Evolutionary conservation across 495 filamentous ascomycete genomes (phyloP).

Genomic region (Tuber borchii): DNA sequence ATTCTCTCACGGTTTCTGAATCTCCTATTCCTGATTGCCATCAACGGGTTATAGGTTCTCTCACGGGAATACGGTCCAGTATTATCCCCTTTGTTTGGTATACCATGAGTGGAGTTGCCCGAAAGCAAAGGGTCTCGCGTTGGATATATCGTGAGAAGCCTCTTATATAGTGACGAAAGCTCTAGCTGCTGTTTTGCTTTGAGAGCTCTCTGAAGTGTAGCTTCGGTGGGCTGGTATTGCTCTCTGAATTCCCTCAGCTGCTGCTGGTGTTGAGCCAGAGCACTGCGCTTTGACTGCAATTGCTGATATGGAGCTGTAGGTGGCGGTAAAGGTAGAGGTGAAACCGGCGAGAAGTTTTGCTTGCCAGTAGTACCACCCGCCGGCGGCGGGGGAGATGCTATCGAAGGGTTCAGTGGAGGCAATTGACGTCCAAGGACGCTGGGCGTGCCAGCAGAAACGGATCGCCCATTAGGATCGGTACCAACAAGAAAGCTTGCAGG

Average conservation of each 20-base stretch:
- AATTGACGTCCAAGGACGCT: constrained; percentile 17
- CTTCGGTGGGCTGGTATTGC: constrained; percentile 37
- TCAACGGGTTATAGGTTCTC: constrained; percentile 37
- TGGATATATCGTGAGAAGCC: constrained; percentile 31
- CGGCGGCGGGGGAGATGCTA: constrained; percentile 21
- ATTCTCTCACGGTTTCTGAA: constrained; percentile 39
- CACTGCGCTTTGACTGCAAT: constrained; percentile 29
- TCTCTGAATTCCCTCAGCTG: constrained; percentile 34
- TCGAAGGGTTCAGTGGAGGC: constrained; percentile 32
- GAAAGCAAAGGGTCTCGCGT: constrained; percentile 12
- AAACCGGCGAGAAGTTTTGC: constrained; percentile 9
- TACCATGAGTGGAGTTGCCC: constrained; percentile 6
- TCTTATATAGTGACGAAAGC: constrained; percentile 34
- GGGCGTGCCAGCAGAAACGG: constrained; percentile 15
- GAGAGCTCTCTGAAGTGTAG: constrained; percentile 40
- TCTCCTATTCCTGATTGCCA: constrained; percentile 38
- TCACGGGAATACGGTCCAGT: constrained; percentile 7
- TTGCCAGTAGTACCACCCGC: constrained; percentile 14
- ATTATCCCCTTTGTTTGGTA: neutral
- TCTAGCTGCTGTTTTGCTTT: constrained; percentile 39
- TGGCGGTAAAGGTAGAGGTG: constrained; percentile 20
- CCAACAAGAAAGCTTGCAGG: constrained; percentile 9
- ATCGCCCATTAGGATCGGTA: constrained; percentile 16
- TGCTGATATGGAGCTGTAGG: constrained; percentile 23
- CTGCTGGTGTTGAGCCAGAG: constrained; percentile 17